Percentiles rank a stretch among this genome's conserved stretches.
phyloP scores from a whole-genome alignment of 352 stramenopile species.

The Phytophthora idaei region DNA sequence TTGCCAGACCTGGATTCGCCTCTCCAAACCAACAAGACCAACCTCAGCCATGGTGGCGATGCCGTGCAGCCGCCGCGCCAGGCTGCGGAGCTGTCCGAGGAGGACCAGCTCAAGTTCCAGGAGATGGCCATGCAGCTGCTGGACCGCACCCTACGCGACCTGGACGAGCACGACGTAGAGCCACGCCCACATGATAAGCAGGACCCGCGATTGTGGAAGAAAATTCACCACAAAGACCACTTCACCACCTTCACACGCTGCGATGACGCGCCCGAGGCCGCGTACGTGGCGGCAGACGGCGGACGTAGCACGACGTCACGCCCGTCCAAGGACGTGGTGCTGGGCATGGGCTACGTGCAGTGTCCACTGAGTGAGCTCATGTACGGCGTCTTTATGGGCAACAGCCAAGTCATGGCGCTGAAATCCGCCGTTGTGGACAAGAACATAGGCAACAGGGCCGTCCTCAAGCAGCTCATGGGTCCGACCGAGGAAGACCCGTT shows the following conservation, averaged over 20 bases:
- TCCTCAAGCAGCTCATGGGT: slow-evolving; percentile 43
- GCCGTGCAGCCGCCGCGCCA: slow-evolving; percentile 25
- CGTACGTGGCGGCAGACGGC: slow-evolving; percentile 38
- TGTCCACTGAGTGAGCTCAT: slow-evolving; percentile 53
- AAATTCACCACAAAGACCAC: slow-evolving; percentile 35
- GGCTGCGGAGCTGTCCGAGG: slow-evolving; percentile 22
- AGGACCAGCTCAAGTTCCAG: slow-evolving; percentile 43
- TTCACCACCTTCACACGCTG: slow-evolving; percentile 44
- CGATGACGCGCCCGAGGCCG: slow-evolving; percentile 30
- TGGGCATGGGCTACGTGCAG: slow-evolving; percentile 50
- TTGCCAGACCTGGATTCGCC: slow-evolving; percentile 31
- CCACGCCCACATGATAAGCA: slow-evolving; percentile 27
- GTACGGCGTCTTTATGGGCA: slow-evolving; percentile 42
- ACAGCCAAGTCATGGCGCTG: slow-evolving; percentile 36
- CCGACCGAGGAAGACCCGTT: slow-evolving; percentile 48
- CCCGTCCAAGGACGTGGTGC: slow-evolving; percentile 44
- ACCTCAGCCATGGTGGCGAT: slow-evolving; percentile 19
- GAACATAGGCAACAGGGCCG: slow-evolving; percentile 40
- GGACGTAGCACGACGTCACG: slow-evolving; percentile 32
- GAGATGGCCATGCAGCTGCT: slow-evolving; percentile 48
- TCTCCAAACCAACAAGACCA: slow-evolving; percentile 1
- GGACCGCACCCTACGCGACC: slow-evolving; percentile 39
- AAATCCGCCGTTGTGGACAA: slow-evolving; percentile 42
- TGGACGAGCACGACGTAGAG: slow-evolving; percentile 44
- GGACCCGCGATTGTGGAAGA: slow-evolving; percentile 43